These are phyloP conservation scores for Cercospora zeina DNA, from an alignment of 2,329 filamentous ascomycete genomes.

Conservation along the genomic window DNA sequence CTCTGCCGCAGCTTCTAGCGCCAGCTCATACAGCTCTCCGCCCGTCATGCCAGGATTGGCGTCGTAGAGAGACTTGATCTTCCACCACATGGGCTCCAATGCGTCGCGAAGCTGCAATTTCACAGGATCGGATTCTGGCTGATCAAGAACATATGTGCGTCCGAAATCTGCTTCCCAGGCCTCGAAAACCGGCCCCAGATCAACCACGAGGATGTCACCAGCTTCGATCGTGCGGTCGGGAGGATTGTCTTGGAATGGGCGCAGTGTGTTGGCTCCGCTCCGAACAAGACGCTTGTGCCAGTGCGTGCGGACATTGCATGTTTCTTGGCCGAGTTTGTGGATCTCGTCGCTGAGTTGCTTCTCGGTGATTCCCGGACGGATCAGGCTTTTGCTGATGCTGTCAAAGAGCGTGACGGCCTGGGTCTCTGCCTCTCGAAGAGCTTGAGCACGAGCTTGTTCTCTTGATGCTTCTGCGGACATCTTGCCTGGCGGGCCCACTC, in stretches of 20 bases:
- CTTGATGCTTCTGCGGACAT: no score
- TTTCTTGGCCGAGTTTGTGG: constrained; percentile 47
- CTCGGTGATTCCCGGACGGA: constrained; percentile 53
- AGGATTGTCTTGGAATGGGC: constrained; percentile 53
- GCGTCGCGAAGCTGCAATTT: constrained; percentile 51
- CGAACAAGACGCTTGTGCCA: constrained; percentile 57
- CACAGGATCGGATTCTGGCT: constrained; percentile 43
- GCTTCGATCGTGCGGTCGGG: constrained; percentile 51
- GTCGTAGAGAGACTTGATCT: constrained; percentile 47
- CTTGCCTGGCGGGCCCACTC: no score
- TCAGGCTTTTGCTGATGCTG: constrained; percentile 51
- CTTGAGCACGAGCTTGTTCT: neutral
- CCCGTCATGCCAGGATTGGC: constrained; percentile 51
- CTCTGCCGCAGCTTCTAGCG: constrained; percentile 33
- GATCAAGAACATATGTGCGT: constrained; percentile 54
- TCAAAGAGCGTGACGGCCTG: constrained; percentile 49
- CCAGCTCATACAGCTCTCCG: constrained; percentile 50
- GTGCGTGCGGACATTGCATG: constrained; percentile 51
- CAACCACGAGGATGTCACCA: constrained; percentile 56
- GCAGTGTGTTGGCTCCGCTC: constrained; percentile 53
- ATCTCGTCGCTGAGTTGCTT: constrained; percentile 53
- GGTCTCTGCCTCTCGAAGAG: constrained; percentile 49
- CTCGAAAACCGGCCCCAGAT: constrained; percentile 56
- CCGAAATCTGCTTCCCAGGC: constrained; percentile 57
- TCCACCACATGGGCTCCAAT: constrained; percentile 51